Evolutionary conservation across 441 rosid genomes (phyloP).

Genomic region (Corymbia citriodora): DNA sequence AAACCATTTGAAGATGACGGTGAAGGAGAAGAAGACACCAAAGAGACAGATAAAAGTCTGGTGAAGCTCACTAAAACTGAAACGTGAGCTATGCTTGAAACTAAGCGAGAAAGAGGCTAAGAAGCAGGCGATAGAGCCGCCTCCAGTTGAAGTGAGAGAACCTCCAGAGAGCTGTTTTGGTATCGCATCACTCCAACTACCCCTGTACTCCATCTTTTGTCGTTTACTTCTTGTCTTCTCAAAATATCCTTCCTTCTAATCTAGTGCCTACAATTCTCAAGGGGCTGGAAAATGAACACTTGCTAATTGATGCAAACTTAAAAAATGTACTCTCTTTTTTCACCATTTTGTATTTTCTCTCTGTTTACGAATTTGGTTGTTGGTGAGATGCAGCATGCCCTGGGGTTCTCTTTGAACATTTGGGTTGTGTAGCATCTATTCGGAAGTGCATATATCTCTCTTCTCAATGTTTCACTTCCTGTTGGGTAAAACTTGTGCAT

Average conservation of each 20-base stretch:
- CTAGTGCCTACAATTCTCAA: not conserved
- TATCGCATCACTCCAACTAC: constrained; percentile 16
- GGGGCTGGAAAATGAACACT: not conserved
- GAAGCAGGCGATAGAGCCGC: constrained; percentile 43
- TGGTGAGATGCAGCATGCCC: not conserved
- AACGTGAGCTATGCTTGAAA: constrained; percentile 72
- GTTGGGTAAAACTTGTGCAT: not conserved
- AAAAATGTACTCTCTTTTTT: not conserved
- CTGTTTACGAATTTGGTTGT: not conserved
- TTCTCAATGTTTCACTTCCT: not conserved
- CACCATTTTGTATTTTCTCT: not conserved
- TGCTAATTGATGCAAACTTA: not conserved
- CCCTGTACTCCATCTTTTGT: not conserved
- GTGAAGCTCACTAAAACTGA: constrained; percentile 59
- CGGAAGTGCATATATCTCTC: not conserved
- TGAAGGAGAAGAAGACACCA: not conserved
- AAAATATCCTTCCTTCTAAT: not conserved
- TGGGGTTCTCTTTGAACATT: not conserved
- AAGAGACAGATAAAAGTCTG: constrained; percentile 17
- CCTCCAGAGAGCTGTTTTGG: constrained; percentile 73
- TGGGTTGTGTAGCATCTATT: not conserved
- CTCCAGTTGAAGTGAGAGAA: constrained; percentile 33
- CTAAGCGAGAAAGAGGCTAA: constrained; percentile 63
- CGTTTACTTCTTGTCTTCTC: not conserved
- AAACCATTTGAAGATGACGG: constrained; percentile 13